Conservation (phyloP, 2,329 filamentous ascomycete species). For the Teratosphaeria zuluensis region DNA sequence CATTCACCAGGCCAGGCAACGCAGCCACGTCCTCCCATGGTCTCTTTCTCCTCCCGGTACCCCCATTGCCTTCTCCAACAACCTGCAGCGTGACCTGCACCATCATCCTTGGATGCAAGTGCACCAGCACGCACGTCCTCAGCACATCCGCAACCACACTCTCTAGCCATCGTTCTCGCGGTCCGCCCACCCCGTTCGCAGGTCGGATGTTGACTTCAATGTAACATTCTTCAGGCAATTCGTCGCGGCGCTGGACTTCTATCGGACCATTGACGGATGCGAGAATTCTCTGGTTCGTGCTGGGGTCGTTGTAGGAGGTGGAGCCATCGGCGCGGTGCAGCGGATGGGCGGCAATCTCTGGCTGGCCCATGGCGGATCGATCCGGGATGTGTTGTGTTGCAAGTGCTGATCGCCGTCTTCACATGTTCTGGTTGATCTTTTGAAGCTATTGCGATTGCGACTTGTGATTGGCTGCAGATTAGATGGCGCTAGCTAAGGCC, state of each 20-base stretch:
- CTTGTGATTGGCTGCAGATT: background rate
- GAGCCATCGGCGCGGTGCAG: slow-evolving; percentile 71
- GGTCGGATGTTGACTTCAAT: slow-evolving; percentile 87
- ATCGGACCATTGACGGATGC: slow-evolving; percentile 87
- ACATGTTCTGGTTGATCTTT: background rate
- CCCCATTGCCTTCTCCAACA: slow-evolving; percentile 3
- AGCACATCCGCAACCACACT: slow-evolving; percentile 62
- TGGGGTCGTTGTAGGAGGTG: slow-evolving; percentile 59
- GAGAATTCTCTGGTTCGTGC: slow-evolving; percentile 64
- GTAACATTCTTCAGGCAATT: slow-evolving; percentile 81
- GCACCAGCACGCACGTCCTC: slow-evolving; percentile 62
- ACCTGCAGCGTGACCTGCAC: slow-evolving; percentile 79
- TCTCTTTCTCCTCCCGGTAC: slow-evolving; percentile 46
- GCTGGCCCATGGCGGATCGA: background rate
- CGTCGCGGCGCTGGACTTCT: slow-evolving; percentile 79
- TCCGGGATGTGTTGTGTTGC: background rate
- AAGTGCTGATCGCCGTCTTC: background rate
- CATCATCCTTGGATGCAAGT: slow-evolving; percentile 65
- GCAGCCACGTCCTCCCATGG: slow-evolving; percentile 59
- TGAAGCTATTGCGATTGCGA: background rate
- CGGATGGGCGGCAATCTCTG: slow-evolving; percentile 15
- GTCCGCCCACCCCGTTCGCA: slow-evolving; percentile 64
- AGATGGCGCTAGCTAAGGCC: background rate
- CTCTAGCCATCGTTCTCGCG: slow-evolving; percentile 63
- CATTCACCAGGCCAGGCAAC: slow-evolving; percentile 73